Evolutionary conservation across 2,329 filamentous ascomycete species (phyloP), one percentile per base, ranked within the genome.

Genomic region (Leptosphaerulina australis): DNA sequence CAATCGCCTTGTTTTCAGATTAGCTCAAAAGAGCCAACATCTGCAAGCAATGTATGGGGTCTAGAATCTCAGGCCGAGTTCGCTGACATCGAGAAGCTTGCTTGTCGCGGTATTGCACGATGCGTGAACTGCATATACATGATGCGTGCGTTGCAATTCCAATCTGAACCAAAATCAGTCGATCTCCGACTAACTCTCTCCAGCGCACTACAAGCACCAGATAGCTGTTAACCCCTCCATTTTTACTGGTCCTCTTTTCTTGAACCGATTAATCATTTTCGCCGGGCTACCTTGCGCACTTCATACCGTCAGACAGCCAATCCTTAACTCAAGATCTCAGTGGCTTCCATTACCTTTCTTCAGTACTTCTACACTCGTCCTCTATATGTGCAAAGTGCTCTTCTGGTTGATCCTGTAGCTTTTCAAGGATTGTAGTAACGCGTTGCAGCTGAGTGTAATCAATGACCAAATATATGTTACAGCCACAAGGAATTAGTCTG

Each of bases 361-460:
- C 44, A 26, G 35, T 55, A 28, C n/a, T 40, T 45, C 48, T 43
- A 28, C 50, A 56, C 8, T 55, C 44, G 5, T 29, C 14, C 25
- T 53, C 38, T 34, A 49, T 33, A 4, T 11, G 5, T 7, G 28
- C 20, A n/a, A 44, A 55, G 11, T 44, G 40, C 17, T 26, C 29
- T 2, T 45, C 33, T 14, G 53, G 24, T 9, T 48, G 36, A 2
- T 10, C 10, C 1, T 18, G 17, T 7, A 40, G 35, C n/a, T 34
- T 34, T 10, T 17, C 15, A 9, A 40, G 22, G 11, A 24, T 18
- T 7, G 3, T 2, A 14, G 17, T 48, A 4, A 24, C 35, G 1
- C 29, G 10, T 2, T 15, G n/a, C 5, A 11, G 15, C n/a, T 15
- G 2, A n/a, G 7, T 39, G 8, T 14, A 15, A n/a, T 34, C 35